Percentiles rank a stretch among this genome's conserved stretches.
phyloP scores from a whole-genome alignment of 164 flowering plant genomes.

The Dillenia suffruticosa region DNA sequence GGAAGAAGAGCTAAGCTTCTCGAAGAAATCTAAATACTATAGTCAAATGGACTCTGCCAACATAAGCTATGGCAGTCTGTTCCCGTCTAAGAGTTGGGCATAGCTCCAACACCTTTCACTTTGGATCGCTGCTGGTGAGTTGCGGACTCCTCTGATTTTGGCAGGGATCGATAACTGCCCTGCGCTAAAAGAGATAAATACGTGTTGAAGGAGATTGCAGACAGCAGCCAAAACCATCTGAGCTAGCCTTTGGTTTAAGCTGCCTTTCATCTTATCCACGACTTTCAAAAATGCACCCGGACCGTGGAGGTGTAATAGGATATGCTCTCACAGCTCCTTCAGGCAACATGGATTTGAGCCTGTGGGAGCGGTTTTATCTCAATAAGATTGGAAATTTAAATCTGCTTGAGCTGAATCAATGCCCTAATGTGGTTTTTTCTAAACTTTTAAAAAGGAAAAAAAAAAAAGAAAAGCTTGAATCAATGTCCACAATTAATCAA shows the following conservation, averaged over 20 bases:
- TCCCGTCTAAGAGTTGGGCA: slow-evolving; percentile 43
- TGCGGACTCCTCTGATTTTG: slow-evolving; percentile 45
- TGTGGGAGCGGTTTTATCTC: slow-evolving; percentile 88
- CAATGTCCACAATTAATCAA: too few species aligned
- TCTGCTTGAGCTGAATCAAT: slow-evolving; percentile 77
- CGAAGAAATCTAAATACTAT: slow-evolving; percentile 39
- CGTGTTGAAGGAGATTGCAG: slow-evolving; percentile 92
- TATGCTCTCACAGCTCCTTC: slow-evolving; percentile 82
- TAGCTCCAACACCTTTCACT: slow-evolving; percentile 54
- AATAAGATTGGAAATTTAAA: slow-evolving; percentile 51
- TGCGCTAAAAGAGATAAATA: slow-evolving; percentile 62
- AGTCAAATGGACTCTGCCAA: background rate
- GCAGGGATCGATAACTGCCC: slow-evolving; percentile 81
- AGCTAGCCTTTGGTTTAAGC: slow-evolving; percentile 52
- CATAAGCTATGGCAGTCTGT: slow-evolving; percentile 34
- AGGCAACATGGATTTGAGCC: slow-evolving; percentile 87
- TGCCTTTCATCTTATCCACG: slow-evolving; percentile 41
- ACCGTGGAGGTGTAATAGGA: slow-evolving; percentile 74
- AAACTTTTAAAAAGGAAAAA: too few species aligned
- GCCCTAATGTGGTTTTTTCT: slow-evolving; percentile 36
- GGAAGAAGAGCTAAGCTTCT: slow-evolving; percentile 7
- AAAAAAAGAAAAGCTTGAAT: too few species aligned
- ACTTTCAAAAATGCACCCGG: slow-evolving; percentile 67
- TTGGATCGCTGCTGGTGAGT: slow-evolving; percentile 82
- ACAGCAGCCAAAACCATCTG: slow-evolving; percentile 38